phyloP scores from a whole-genome alignment of 2,329 filamentous ascomycete genomes.

The Rugonectria rugulosa region DNA sequence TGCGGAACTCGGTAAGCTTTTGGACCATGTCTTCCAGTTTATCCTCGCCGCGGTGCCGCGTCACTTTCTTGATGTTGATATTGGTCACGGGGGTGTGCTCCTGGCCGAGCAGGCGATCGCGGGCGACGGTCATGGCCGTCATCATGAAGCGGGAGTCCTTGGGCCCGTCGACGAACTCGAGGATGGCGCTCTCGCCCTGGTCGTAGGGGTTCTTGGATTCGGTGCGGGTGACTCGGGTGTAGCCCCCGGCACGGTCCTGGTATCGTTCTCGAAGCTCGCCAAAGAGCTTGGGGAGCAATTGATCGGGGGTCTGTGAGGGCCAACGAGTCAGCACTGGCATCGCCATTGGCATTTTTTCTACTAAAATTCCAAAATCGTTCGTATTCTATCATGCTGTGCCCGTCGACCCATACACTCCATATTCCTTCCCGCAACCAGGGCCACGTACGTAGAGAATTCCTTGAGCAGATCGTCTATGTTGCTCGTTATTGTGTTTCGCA shows the following conservation, averaged over 20 bases:
- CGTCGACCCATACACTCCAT: not conserved
- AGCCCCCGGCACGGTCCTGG: slow-evolving; percentile 80
- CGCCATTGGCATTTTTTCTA: not conserved
- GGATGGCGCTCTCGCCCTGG: slow-evolving; percentile 87
- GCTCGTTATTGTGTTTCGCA: slow-evolving; percentile 91
- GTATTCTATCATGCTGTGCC: slow-evolving; percentile 1
- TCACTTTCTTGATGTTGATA: slow-evolving; percentile 85
- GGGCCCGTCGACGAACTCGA: slow-evolving; percentile 94
- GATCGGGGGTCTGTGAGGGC: slow-evolving; percentile 65
- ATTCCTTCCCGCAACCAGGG: slow-evolving; percentile 13
- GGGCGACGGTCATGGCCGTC: slow-evolving; percentile 84
- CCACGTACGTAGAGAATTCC: slow-evolving; percentile 83
- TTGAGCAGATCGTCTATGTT: slow-evolving; percentile 76
- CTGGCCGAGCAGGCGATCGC: slow-evolving; percentile 63
- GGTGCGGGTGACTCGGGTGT: slow-evolving; percentile 92
- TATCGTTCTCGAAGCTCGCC: slow-evolving; percentile 84
- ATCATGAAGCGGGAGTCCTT: slow-evolving; percentile 94
- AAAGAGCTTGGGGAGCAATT: slow-evolving; percentile 86
- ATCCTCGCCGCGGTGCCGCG: slow-evolving; percentile 74
- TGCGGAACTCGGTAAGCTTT: slow-evolving; percentile 44
- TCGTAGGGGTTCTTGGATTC: slow-evolving; percentile 85
- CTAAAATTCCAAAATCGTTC: not conserved
- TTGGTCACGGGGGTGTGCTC: slow-evolving; percentile 74
- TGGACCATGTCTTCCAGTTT: slow-evolving; percentile 72
- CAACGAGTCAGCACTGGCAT: slow-evolving; percentile 19